Evolutionary conservation across 208 protist genomes (phyloP).

Genomic region (Leishmania arabica): DNA sequence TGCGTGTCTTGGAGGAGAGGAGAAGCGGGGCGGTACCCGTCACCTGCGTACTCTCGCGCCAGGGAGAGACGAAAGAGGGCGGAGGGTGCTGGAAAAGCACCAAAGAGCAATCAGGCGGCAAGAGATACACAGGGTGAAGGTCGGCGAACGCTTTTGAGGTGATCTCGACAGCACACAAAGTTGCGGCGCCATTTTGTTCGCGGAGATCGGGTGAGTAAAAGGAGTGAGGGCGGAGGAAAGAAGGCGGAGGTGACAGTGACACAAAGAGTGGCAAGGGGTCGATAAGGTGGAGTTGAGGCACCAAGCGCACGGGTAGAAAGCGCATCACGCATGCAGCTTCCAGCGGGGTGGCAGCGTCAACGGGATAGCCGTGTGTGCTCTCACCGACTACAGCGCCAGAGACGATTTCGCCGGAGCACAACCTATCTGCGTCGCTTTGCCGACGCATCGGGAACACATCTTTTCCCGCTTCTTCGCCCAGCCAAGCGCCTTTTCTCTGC

Average conservation of each 20-base stretch:
- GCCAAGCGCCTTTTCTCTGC: not conserved
- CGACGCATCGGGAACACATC: not conserved
- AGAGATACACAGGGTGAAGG: not conserved
- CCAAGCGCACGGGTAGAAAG: not conserved
- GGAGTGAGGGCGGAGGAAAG: not conserved
- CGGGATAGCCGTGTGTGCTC: not conserved
- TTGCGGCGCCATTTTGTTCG: not conserved
- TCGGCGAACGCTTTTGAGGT: not conserved
- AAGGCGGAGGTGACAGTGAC: not conserved
- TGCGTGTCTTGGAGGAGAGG: not conserved
- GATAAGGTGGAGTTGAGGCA: not conserved
- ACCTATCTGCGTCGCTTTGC: not conserved
- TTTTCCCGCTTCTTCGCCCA: not conserved
- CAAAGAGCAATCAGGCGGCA: not conserved
- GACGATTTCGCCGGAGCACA: not conserved
- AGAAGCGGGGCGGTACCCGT: not conserved
- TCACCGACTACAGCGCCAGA: not conserved
- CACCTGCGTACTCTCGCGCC: not conserved
- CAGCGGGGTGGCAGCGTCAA: not conserved
- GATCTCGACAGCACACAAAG: not conserved
- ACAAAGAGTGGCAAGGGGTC: not conserved
- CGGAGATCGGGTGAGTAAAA: not conserved
- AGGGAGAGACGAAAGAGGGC: not conserved
- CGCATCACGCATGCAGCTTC: not conserved
- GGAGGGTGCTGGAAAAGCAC: not conserved